Conservation (phyloP, 768 basidiomycete species). For the Phanerochaete sordida region DNA sequence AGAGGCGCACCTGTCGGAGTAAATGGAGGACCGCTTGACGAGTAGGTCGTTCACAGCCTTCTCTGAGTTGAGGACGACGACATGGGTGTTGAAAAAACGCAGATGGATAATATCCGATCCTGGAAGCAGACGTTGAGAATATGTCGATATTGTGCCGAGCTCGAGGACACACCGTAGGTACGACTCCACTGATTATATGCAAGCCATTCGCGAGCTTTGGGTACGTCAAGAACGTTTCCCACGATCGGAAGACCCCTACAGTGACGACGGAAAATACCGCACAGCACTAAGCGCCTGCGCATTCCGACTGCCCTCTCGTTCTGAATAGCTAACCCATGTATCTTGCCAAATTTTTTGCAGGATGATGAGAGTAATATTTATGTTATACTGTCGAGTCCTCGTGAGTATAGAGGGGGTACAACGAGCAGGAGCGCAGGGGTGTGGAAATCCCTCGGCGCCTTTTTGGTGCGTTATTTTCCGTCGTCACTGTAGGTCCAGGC, state of each 20-base stretch:
- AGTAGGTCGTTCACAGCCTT: constrained; percentile 30
- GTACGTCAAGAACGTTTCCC: neutral
- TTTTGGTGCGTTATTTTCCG: too few species aligned
- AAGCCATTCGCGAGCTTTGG: neutral
- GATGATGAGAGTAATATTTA: too few species aligned
- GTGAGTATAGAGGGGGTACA: too few species aligned
- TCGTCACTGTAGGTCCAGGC: too few species aligned
- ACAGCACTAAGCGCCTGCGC: neutral
- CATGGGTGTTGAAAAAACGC: constrained; percentile 10
- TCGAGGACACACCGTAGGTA: neutral
- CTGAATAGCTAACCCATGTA: too few species aligned
- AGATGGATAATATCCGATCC: neutral
- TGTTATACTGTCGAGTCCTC: too few species aligned
- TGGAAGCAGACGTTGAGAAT: neutral
- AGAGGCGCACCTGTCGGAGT: constrained; percentile 25
- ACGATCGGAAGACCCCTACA: constrained; percentile 23
- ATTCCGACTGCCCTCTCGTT: too few species aligned
- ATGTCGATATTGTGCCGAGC: too few species aligned
- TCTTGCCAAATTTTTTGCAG: too few species aligned
- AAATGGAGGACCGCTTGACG: constrained; percentile 29
- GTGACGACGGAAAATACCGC: constrained; percentile 40
- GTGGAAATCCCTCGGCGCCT: too few species aligned
- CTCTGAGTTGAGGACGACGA: constrained; percentile 30
- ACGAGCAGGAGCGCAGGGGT: too few species aligned
- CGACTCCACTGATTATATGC: neutral